Evolutionary conservation across 2,329 filamentous ascomycete genomes (phyloP), one percentile per base, ranked within the genome.

Genomic region (Rutstroemia sp.): DNA sequence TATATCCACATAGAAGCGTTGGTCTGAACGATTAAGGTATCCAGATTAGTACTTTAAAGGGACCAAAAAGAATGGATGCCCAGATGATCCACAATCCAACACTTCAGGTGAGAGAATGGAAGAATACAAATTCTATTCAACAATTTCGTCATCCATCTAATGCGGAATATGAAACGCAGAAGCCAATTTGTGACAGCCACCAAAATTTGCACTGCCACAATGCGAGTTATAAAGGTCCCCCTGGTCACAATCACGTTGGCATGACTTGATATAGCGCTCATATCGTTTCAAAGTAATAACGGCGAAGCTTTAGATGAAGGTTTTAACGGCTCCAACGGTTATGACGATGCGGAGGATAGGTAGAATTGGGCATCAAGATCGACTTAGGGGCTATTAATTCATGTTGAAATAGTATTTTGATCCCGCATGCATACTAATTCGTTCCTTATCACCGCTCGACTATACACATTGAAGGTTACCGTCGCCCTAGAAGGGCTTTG

Each of bases 11-110:
- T 67, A 81, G 94, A 7, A 82, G 92, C 49, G 92, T 99, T 42
- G 96, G 88, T 65, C 87, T 95, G 65, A 94, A 99, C 67, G 91
- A 96, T 69, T 95, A 96, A 65, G 94, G 97, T 71, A 96, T 97
- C 56, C 79, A 89, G n/a, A 92, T 89, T 0, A 86, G 86, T 45
- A 95, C 90, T 70, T 72, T 96, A 38, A 90, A 0, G 94, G 92
- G 0, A 17, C 38, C n/a, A 5, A 12, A 17, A 12, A 16, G n/a
- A 41, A 12, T 17, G 38, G 5, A 14, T 41, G 5, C n/a, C n/a
- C 38, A 14, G n/a, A 14, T 5, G 38, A 41, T 17, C 7, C 7
- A 27, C 25, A 27, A 27, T 6, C 5, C 25, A 27, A 6, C 25
- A 27, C 25, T 27, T 6, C 25, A 0, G 5, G 25, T 27, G 7